Base-by-base conservation (phyloP, 768 basidiomycete genomes). In the Mycena filopes region DNA sequence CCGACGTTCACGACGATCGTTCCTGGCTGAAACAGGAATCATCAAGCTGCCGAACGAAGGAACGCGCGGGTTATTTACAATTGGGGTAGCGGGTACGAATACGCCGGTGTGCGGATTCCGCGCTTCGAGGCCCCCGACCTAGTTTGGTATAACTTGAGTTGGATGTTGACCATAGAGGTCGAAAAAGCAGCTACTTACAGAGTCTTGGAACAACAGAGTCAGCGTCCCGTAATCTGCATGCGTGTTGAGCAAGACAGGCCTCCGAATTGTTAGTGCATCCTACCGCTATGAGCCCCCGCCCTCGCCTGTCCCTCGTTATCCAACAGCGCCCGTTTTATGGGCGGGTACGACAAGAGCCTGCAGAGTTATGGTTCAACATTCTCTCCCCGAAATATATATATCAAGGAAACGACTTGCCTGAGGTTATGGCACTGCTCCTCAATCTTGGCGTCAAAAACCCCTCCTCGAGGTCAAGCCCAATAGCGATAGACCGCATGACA, bases 1-100 rank as follows among this genome's bases (percentile, higher is more conserved):
- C 91, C 94, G 10, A 90, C 88, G 69, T 95, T 95, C 41, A 95
- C 84, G 31, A 95, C 90, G 55, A 94, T 90, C 2, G 93, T 93
- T 16, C 85, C 92, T 16, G 91, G 88, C 91, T 94, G 71, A 4
- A 45, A 36, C 45, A 46, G 15, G 36, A 31, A 47, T n/a, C 23
- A 53, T 56, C 41, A 49, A 33, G n/a, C 63, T 42, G 45, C 59
- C 40, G 50, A 45, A 60, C 21, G 41, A 55, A 28, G 3, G 18
- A 15, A 43, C 43, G 16, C 8, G 13, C n/a, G 18, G 36, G 28
- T 18, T 25, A 76, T 88, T 65, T 77, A 95, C 93, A 42, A 95
- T 89, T 4, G 94, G 94, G 1, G 80, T 84, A 0, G 92, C 94
- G 43, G 92, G 85, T 63, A 91, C 82, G 75, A 87, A 95, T 21